These are phyloP conservation scores for Pleurotus ostreatus DNA, from an alignment of 768 basidiomycete species.

Conservation along the genomic window DNA sequence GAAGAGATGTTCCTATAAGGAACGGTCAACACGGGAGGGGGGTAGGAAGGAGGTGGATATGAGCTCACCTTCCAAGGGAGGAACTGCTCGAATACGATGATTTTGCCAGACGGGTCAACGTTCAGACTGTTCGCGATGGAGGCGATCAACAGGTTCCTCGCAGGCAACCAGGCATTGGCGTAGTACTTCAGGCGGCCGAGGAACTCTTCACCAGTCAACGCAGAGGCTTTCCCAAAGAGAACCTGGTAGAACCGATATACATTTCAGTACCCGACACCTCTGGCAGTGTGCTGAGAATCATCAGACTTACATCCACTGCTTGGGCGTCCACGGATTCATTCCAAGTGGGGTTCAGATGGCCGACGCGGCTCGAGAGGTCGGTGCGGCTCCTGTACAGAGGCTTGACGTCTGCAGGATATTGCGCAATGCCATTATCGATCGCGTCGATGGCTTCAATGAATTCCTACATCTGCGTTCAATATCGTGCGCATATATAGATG, in stretches of 20 bases:
- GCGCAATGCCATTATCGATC: constrained; percentile 91
- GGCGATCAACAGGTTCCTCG: constrained; percentile 68
- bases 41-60: neutral
- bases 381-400: constrained; percentile 76
- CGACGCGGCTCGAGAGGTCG: constrained; percentile 82
- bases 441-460: constrained; percentile 94
- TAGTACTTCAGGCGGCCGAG: constrained; percentile 75
- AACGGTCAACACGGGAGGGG: neutral
- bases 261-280: neutral
- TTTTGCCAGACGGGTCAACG: constrained; percentile 68
- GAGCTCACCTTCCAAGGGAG: constrained; percentile 80
- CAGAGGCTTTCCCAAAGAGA: constrained; percentile 76
- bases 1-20: constrained; percentile 74
- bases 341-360: constrained; percentile 87
- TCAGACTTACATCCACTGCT: constrained; percentile 62
- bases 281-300: neutral
- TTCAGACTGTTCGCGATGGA: constrained; percentile 54
- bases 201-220: constrained; percentile 84
- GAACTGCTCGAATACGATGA: constrained; percentile 77
- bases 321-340: constrained; percentile 72
- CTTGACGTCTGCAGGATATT: constrained; percentile 63
- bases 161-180: constrained; percentile 88
- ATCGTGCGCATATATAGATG: neutral
- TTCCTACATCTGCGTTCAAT: constrained; percentile 42
- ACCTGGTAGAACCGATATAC: constrained; percentile 33